phyloP scores from a whole-genome alignment of 2,329 filamentous ascomycete genomes.

The Truncatella angustata region DNA sequence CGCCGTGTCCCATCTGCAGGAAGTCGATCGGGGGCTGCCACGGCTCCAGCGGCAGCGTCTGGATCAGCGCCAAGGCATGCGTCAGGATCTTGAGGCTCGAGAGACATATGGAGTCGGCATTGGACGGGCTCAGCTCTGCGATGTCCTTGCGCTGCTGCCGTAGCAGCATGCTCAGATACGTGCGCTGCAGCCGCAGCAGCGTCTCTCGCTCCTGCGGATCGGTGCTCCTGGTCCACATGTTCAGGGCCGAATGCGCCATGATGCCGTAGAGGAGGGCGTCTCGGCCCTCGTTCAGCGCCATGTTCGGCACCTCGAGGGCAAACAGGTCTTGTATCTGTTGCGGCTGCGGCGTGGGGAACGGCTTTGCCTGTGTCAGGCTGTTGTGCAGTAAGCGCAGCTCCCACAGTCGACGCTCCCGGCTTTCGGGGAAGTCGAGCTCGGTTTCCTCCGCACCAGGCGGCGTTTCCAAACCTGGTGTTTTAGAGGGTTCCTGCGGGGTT shows the following conservation, averaged over 20 bases:
- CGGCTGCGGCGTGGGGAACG: constrained; percentile 21
- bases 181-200: constrained; percentile 32
- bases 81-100: constrained; percentile 32
- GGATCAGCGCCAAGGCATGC: constrained; percentile 36
- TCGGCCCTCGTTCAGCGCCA: constrained; percentile 30
- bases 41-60: constrained; percentile 32
- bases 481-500: not conserved
- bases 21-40: constrained; percentile 39
- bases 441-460: constrained; percentile 12
- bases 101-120: constrained; percentile 34
- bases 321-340: constrained; percentile 25
- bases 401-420: constrained; percentile 32
- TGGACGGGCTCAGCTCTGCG: constrained; percentile 24
- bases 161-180: constrained; percentile 33
- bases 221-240: constrained; percentile 29
- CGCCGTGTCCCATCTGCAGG: constrained; percentile 33
- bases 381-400: constrained; percentile 36
- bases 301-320: constrained; percentile 29
- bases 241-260: constrained; percentile 35
- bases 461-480: not conserved
- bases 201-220: constrained; percentile 24
- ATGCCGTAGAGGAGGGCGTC: constrained; percentile 32
- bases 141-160: constrained; percentile 36
- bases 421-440: constrained; percentile 32
- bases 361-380: constrained; percentile 29